Conservation (phyloP, 2,329 filamentous ascomycete genomes). For the Botrytis fragariae region DNA sequence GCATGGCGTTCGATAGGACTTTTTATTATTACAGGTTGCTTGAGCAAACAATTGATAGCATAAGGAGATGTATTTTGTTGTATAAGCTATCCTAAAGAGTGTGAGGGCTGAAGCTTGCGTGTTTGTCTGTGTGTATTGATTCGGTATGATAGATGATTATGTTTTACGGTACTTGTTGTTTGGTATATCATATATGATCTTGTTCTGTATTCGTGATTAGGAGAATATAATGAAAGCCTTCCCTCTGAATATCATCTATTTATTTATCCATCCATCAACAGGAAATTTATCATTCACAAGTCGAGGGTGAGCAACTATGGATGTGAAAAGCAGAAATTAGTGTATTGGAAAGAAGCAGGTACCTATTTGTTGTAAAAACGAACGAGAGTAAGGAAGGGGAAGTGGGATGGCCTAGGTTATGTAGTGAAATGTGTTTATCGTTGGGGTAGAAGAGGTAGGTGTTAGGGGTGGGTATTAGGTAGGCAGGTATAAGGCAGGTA, state of each 20-base stretch:
- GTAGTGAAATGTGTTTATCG: not conserved
- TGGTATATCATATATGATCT: not conserved
- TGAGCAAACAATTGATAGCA: not conserved
- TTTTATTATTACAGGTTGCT: slow-evolving; percentile 7
- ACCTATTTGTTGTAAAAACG: not conserved
- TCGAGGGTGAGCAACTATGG: not conserved
- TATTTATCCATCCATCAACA: not conserved
- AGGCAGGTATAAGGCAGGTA: too few relatives aligned
- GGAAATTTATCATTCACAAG: not conserved
- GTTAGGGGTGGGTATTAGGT: not conserved
- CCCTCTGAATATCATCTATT: not conserved
- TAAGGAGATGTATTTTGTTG: slow-evolving; percentile 9
- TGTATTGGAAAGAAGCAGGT: too few relatives aligned
- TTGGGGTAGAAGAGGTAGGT: not conserved
- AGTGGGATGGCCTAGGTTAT: not conserved
- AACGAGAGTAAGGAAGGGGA: not conserved
- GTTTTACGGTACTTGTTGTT: not conserved
- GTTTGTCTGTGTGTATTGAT: slow-evolving; percentile 6
- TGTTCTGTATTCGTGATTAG: not conserved
- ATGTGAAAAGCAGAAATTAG: too few relatives aligned
- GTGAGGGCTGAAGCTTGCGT: not conserved
- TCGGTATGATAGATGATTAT: slow-evolving; percentile 16
- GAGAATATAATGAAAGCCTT: not conserved
- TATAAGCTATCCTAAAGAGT: not conserved
- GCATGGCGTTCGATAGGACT: not conserved